Percentiles rank a stretch among this genome's conserved stretches.
Evolutionary conservation across 139 green algal genomes (phyloP).

Genomic region (Dunaliella sp.): DNA sequence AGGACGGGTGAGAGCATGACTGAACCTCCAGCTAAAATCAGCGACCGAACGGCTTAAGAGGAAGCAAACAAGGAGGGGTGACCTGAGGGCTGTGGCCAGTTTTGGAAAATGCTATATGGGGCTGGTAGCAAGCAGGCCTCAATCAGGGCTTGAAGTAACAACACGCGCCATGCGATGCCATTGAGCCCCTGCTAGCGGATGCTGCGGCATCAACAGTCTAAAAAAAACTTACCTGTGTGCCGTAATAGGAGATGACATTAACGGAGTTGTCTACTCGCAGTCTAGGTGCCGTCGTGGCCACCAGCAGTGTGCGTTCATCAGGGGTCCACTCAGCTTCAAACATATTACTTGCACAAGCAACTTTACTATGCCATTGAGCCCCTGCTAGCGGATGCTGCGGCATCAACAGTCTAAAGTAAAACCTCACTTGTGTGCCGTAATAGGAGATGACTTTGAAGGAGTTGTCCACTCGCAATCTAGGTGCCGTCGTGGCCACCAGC

Average conservation of each 20-base stretch:
- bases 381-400: background rate
- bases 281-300: slow-evolving; percentile 79
- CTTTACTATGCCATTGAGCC: background rate
- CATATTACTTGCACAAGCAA: background rate
- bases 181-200: background rate
- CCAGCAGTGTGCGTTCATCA: slow-evolving; percentile 80
- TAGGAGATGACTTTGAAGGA: slow-evolving; percentile 78
- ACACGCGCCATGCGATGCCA: background rate
- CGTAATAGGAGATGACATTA: slow-evolving; percentile 82
- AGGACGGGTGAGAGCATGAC: too few relatives aligned
- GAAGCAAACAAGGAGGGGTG: slow-evolving; percentile 59
- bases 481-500: slow-evolving; percentile 81
- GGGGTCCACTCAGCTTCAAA: slow-evolving; percentile 77
- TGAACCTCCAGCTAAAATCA: slow-evolving; percentile 72
- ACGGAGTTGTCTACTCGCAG: slow-evolving; percentile 93
- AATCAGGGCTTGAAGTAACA: slow-evolving; percentile 59
- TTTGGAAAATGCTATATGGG: slow-evolving; percentile 39
- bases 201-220: too few relatives aligned
- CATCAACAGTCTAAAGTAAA: too few relatives aligned
- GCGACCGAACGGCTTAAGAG: slow-evolving; percentile 75
- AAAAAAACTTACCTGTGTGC: slow-evolving; percentile 33
- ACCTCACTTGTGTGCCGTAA: slow-evolving; percentile 56
- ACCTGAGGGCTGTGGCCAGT: slow-evolving; percentile 68
- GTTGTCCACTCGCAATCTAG: slow-evolving; percentile 95
- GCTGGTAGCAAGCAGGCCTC: slow-evolving; percentile 68